These are phyloP conservation scores for Termitomyces sp. DNA, from an alignment of 768 basidiomycete species.

Conservation along the genomic window DNA sequence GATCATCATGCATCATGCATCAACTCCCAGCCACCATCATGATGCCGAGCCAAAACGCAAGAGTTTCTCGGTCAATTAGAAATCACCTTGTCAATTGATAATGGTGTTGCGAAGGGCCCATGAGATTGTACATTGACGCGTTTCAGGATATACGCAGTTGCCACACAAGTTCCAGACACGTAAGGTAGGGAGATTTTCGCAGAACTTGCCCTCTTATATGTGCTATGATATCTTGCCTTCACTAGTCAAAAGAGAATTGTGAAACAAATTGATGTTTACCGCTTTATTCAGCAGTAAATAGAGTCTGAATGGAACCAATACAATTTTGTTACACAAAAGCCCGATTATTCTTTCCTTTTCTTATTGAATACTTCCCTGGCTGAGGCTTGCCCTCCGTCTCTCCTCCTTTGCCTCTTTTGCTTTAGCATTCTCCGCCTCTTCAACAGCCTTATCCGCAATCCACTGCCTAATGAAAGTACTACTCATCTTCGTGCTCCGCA, in stretches of 20 bases:
- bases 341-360: neutral
- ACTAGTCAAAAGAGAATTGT: neutral
- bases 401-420: neutral
- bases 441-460: constrained; percentile 37
- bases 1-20: neutral
- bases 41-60: neutral
- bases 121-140: neutral
- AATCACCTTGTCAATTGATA: neutral
- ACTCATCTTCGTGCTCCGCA: constrained; percentile 87
- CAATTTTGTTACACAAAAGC: neutral
- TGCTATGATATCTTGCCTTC: too few relatives aligned
- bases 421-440: constrained; percentile 1
- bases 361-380: neutral
- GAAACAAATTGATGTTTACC: too few relatives aligned
- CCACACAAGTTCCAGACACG: neutral
- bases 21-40: neutral
- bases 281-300: neutral
- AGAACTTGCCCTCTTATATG: too few relatives aligned
- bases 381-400: neutral
- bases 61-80: too few relatives aligned
- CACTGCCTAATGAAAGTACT: constrained; percentile 90
- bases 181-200: neutral
- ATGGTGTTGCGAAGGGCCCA: neutral
- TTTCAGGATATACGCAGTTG: neutral
- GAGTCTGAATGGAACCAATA: neutral